Percentiles rank a stretch among this genome's conserved stretches.
Evolutionary conservation across 495 filamentous ascomycete genomes (phyloP).

Genomic region (Articulospora tetracladia): DNA sequence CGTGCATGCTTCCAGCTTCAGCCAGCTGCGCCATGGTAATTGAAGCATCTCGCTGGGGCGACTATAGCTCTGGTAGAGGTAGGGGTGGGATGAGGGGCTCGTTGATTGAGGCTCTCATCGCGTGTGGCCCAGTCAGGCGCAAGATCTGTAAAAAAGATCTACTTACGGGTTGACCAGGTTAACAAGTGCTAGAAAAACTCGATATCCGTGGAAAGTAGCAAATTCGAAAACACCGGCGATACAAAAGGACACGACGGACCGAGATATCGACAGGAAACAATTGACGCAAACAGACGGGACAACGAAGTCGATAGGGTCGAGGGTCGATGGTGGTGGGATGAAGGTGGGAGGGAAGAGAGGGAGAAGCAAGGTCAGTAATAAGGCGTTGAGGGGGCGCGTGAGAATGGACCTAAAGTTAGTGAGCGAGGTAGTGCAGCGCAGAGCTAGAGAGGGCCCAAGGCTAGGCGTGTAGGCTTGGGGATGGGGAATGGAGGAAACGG

Average conservation of each 20-base stretch:
- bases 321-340: constrained; percentile 22
- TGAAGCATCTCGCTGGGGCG: background rate
- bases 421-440: constrained; percentile 8
- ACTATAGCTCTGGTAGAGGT: constrained; percentile 6
- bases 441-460: constrained; percentile 5
- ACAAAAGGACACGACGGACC: constrained; percentile 28
- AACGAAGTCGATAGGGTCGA: constrained; percentile 17
- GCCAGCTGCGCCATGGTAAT: constrained; percentile 10
- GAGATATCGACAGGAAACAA: constrained; percentile 28
- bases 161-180: constrained; percentile 23
- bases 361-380: background rate
- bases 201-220: constrained; percentile 22
- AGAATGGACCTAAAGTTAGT: constrained; percentile 5
- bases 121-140: constrained; percentile 24
- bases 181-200: constrained; percentile 22
- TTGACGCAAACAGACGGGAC: constrained; percentile 24
- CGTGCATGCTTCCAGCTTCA: constrained; percentile 19
- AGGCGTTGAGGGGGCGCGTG: background rate
- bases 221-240: constrained; percentile 26
- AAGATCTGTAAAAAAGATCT: constrained; percentile 22
- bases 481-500: background rate
- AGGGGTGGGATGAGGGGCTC: constrained; percentile 15
- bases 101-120: constrained; percentile 24
- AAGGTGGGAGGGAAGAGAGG: constrained; percentile 6
- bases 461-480: constrained; percentile 1